Conservation (phyloP, 139 green algal genomes). For the Chlorella sorokiniana region DNA sequence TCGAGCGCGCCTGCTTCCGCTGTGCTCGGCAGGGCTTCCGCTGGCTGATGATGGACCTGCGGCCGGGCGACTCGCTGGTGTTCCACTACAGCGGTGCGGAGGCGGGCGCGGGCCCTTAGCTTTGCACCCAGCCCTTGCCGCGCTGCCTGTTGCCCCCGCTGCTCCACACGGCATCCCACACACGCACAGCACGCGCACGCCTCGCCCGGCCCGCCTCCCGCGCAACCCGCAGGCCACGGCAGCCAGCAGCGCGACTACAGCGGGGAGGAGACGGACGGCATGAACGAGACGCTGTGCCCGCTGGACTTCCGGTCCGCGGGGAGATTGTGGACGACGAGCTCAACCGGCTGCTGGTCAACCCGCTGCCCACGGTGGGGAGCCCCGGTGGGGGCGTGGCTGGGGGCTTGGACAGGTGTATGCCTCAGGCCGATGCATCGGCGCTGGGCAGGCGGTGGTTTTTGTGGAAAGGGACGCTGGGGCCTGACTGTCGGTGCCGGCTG, state of each 20-base stretch:
- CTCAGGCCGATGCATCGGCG: no score
- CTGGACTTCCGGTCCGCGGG: conserved; percentile 47
- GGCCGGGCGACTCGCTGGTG: conserved; percentile 75
- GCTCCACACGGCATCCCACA: no score
- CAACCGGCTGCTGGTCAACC: conserved; percentile 62
- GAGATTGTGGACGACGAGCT: conserved; percentile 74
- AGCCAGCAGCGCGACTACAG: conserved; percentile 67
- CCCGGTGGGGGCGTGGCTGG: not conserved
- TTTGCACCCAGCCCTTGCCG: not conserved
- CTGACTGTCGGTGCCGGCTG: no score
- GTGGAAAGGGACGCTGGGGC: no score
- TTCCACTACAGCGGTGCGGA: conserved; percentile 77
- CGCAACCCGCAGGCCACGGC: conserved; percentile 66
- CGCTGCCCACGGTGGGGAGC: conserved; percentile 32
- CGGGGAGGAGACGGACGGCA: conserved; percentile 78
- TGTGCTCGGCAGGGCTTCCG: conserved; percentile 27
- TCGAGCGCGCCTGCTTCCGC: not conserved
- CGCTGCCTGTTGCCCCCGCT: not conserved
- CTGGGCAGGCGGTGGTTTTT: no score
- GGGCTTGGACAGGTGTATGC: not conserved
- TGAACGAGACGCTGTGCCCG: conserved; percentile 75
- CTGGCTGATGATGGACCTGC: conserved; percentile 42
- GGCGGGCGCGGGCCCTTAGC: not conserved
- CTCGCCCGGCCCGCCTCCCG: not conserved
- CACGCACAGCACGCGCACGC: not conserved